Percentiles rank a stretch among this genome's conserved stretches.
Evolutionary conservation across 495 filamentous ascomycete genomes (phyloP).

Genomic region (Immersiella caudata): DNA sequence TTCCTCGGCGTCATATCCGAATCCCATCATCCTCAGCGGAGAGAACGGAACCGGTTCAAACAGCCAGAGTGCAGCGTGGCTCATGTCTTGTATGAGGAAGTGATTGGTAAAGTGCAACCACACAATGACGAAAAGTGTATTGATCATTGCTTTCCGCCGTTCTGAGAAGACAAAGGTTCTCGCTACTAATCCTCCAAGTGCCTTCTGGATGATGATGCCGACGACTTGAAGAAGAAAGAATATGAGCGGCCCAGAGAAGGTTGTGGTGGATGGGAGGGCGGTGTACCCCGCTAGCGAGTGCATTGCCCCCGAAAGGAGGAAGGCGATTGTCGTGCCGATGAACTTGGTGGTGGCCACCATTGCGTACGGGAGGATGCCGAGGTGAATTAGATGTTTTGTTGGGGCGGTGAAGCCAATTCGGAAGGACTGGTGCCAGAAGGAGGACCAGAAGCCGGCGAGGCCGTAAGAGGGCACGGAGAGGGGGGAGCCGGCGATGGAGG

Average conservation of each 20-base stretch:
- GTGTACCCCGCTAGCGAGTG: conserved; percentile 63
- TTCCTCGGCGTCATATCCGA: conserved; percentile 52
- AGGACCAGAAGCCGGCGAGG: conserved; percentile 75
- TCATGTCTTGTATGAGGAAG: conserved; percentile 64
- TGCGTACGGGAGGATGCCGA: neutral
- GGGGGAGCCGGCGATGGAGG: conserved; percentile 63
- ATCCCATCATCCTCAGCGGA: conserved; percentile 55
- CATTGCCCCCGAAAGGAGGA: conserved; percentile 61
- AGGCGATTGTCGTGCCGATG: conserved; percentile 43
- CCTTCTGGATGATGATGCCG: conserved; percentile 56
- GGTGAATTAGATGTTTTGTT: conserved; percentile 48
- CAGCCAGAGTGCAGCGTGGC: conserved; percentile 62
- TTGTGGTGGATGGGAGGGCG: conserved; percentile 48
- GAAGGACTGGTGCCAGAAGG: conserved; percentile 90
- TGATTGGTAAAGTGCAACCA: conserved; percentile 63
- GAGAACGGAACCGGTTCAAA: conserved; percentile 73
- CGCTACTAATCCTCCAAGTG: conserved; percentile 2
- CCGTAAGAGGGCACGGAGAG: conserved; percentile 62
- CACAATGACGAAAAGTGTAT: conserved; percentile 52
- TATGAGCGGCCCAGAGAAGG: conserved; percentile 45
- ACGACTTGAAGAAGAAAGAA: conserved; percentile 60
- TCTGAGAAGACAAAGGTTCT: conserved; percentile 30
- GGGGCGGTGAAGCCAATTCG: conserved; percentile 69
- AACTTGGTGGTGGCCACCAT: neutral
- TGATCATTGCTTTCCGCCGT: conserved; percentile 49